Conservation (phyloP, 2,329 filamentous ascomycete species). For the Aureobasidium sp. region DNA sequence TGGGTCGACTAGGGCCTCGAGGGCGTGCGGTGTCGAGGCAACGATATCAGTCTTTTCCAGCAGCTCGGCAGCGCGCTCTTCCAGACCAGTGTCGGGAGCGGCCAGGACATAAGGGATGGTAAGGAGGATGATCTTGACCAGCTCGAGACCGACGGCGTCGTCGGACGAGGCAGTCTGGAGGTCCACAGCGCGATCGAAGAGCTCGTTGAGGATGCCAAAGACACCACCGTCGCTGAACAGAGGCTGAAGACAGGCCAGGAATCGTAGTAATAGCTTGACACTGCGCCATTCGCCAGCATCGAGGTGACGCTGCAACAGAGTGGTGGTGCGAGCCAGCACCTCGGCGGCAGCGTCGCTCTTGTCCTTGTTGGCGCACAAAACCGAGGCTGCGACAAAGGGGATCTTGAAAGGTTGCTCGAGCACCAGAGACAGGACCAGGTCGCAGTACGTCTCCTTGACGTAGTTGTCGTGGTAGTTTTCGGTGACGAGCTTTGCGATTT, state of each 20-base stretch:
- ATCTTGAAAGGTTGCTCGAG: conserved; percentile 95
- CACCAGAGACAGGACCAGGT: conserved; percentile 68
- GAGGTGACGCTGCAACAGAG: conserved; percentile 60
- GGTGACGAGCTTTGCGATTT: conserved; percentile 67
- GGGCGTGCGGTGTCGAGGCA: conserved; percentile 74
- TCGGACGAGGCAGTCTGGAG: conserved; percentile 88
- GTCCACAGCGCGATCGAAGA: conserved; percentile 88
- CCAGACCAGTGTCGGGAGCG: conserved; percentile 57
- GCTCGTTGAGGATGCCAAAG: conserved; percentile 75
- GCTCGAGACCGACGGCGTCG: conserved; percentile 72
- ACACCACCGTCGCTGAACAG: conserved; percentile 77
- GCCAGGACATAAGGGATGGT: conserved; percentile 88
- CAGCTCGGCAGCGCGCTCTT: conserved; percentile 67
- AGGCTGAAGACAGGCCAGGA: conserved; percentile 78
- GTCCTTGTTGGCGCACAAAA: conserved; percentile 70
- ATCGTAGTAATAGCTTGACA: conserved; percentile 83
- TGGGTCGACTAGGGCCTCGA: conserved; percentile 81
- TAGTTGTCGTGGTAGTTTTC: conserved; percentile 84
- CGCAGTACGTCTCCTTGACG: conserved; percentile 64
- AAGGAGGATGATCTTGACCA: conserved; percentile 93
- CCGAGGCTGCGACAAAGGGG: conserved; percentile 82
- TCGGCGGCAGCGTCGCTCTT: conserved; percentile 68
- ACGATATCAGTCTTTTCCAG: conserved; percentile 95
- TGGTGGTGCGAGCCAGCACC: conserved; percentile 57
- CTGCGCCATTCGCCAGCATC: conserved; percentile 75